These are phyloP conservation scores for Aspergillus viridinutans DNA, from an alignment of 2,329 filamentous ascomycete genomes.

Conservation along the genomic window DNA sequence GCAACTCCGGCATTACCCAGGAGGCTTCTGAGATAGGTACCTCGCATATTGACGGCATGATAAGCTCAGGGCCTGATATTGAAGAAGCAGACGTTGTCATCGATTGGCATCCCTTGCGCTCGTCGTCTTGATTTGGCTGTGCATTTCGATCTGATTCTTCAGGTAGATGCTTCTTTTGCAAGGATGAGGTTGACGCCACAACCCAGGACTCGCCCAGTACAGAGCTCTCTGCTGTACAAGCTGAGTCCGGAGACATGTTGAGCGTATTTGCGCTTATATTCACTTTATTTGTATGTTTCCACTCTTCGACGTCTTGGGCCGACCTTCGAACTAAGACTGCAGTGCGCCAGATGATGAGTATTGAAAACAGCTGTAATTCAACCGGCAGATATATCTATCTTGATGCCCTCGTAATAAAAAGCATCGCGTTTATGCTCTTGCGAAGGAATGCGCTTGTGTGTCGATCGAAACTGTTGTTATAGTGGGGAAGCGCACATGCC, in stretches of 20 bases:
- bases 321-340: neutral
- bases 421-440: neutral
- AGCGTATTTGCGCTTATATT: neutral
- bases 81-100: slow-evolving; percentile 23
- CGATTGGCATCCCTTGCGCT: slow-evolving; percentile 19
- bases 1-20: slow-evolving; percentile 29
- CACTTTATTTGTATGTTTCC: neutral
- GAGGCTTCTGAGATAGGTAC: slow-evolving; percentile 29
- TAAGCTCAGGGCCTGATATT: slow-evolving; percentile 34
- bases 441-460: neutral
- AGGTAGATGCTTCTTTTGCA: slow-evolving; percentile 9
- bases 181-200: slow-evolving; percentile 22
- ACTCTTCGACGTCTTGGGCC: neutral
- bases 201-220: slow-evolving; percentile 37
- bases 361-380: neutral
- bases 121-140: slow-evolving; percentile 4
- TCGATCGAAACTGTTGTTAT: neutral
- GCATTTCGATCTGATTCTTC: slow-evolving; percentile 10
- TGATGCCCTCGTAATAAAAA: neutral
- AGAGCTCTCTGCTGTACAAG: slow-evolving; percentile 8
- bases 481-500: neutral
- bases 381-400: neutral
- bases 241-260: neutral
- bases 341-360: neutral
- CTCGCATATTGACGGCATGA: slow-evolving; percentile 40